Base-by-base conservation (phyloP, 305 asterid genomes). In the Andrographis paniculata region DNA sequence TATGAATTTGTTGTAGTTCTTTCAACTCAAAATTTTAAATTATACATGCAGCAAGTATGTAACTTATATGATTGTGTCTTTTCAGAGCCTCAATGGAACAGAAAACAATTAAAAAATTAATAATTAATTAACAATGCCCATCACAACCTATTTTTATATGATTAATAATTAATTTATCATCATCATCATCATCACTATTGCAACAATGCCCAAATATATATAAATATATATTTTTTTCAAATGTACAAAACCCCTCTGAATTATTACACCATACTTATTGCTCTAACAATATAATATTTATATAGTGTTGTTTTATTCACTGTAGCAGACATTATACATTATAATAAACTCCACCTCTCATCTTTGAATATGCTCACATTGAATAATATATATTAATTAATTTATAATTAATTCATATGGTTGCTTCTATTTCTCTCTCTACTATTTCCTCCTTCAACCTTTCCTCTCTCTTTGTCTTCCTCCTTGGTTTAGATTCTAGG, bases 401-500 rank as follows among this genome's bases (percentile, higher is more conserved):
- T 40, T 65, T 45, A 5, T 27, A 27, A 9, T 2, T 33, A 33
- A 5, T 33, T 33, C n/a, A 33, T 7, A 7, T 33, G 38, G 38
- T 62, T 55, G 62, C 40, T 48, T 37, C 55, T 40, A 16, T 64
- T 55, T 18, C 58, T 40, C 53, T 44, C 16, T 63, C 54, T 63
- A 69, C 60, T 79, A 46, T 65, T 48, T 61, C 66, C 63, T 35
- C 52, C 64, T 39, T 43, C 69, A 30, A 50, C 66, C 65, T 65
- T 52, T 58, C 68, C 69, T 67, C 65, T 64, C 78, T 65, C 77
- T 50, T 71, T 37, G 5, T 68, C 64, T 66, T 62, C 64, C 66
- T 50, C 59, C 53, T 64, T 62, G 50, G 62, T 75, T 76, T 70
- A 69, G 11, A 31, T 31, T 62, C 81, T 78, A 78, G 88, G 86